A percentile compares a stretch with the other conserved stretches of the same genome.
Evolutionary conservation across 129 eudicot genomes (phyloP).

Genomic region (Tanacetum coccineum): DNA sequence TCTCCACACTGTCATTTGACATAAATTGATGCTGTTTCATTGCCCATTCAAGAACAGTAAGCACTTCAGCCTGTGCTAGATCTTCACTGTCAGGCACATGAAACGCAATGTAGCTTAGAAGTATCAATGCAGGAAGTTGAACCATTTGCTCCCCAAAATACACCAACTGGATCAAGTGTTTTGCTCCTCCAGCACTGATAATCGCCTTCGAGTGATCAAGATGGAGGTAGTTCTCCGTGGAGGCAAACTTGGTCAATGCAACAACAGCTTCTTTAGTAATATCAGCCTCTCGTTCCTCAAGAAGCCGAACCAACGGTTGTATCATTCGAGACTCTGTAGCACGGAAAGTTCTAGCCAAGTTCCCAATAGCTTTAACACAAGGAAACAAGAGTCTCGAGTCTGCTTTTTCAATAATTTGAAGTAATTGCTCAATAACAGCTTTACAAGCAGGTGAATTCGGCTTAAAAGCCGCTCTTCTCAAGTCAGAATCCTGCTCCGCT

Average conservation of each 20-base stretch:
- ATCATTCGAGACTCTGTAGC: constrained; percentile 44
- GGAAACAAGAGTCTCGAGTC: constrained; percentile 37
- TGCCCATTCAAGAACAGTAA: constrained; percentile 50
- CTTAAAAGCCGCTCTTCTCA: constrained; percentile 42
- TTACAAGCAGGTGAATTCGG: constrained; percentile 43
- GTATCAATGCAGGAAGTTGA: constrained; percentile 31
- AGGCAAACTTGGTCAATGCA: constrained; percentile 34
- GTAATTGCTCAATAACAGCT: constrained; percentile 37
- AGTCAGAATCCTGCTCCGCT: constrained; percentile 39
- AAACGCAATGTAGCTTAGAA: constrained; percentile 38
- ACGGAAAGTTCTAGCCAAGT: constrained; percentile 41
- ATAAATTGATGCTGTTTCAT: constrained; percentile 34
- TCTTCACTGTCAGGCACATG: constrained; percentile 41
- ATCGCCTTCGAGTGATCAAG: constrained; percentile 44
- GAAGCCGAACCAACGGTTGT: constrained; percentile 39
- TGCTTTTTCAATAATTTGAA: constrained; percentile 35
- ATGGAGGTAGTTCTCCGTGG: constrained; percentile 36
- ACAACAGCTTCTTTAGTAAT: constrained; percentile 31
- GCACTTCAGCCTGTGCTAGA: constrained; percentile 41
- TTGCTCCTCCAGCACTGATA: constrained; percentile 37
- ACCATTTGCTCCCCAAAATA: constrained; percentile 42
- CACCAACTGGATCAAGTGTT: constrained; percentile 38
- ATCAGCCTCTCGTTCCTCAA: constrained; percentile 36
- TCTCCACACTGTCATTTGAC: constrained; percentile 27
- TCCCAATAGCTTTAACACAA: constrained; percentile 37